A percentile compares a stretch with the other conserved stretches of the same genome.
These are phyloP conservation scores for Hanseniaspora valbyensis DNA, from an alignment of 805 yeast genomes.

Conservation along the genomic window DNA sequence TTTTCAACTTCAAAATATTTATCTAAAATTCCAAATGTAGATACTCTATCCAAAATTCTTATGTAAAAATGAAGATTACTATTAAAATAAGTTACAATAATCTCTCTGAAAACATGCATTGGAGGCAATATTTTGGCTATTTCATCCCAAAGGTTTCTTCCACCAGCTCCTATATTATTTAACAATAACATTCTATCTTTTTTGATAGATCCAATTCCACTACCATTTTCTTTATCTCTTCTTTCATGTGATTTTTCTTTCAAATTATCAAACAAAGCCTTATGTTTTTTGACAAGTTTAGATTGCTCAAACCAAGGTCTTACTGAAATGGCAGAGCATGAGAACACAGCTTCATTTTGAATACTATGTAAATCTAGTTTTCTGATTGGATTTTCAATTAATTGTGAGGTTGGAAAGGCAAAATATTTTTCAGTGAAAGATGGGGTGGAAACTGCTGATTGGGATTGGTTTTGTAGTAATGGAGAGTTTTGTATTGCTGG, in stretches of 20 bases:
- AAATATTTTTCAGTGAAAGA: slow-evolving; percentile 11
- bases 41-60: slow-evolving; percentile 10
- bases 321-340: slow-evolving; percentile 10
- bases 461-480: neutral
- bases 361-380: slow-evolving; percentile 3
- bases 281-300: slow-evolving; percentile 8
- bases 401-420: neutral
- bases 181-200: slow-evolving; percentile 12
- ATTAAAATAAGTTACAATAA: slow-evolving; percentile 4
- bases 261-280: slow-evolving; percentile 9
- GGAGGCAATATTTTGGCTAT: slow-evolving; percentile 3
- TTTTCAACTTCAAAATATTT: slow-evolving; percentile 9
- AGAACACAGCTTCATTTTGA: slow-evolving; percentile 8
- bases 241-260: slow-evolving; percentile 7
- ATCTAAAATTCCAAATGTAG: neutral
- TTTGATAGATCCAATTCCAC: slow-evolving; percentile 11
- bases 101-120: slow-evolving; percentile 8
- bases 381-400: slow-evolving; percentile 8
- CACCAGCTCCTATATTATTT: neutral
- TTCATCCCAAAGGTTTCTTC: neutral
- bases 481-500: neutral
- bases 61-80: slow-evolving; percentile 10
- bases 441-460: neutral
- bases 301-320: slow-evolving; percentile 14
- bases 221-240: slow-evolving; percentile 6